Percentiles rank a stretch among this genome's conserved stretches.
Evolutionary conservation across 140 eudicot genomes (phyloP).

Genomic region (Senecio squalidus): DNA sequence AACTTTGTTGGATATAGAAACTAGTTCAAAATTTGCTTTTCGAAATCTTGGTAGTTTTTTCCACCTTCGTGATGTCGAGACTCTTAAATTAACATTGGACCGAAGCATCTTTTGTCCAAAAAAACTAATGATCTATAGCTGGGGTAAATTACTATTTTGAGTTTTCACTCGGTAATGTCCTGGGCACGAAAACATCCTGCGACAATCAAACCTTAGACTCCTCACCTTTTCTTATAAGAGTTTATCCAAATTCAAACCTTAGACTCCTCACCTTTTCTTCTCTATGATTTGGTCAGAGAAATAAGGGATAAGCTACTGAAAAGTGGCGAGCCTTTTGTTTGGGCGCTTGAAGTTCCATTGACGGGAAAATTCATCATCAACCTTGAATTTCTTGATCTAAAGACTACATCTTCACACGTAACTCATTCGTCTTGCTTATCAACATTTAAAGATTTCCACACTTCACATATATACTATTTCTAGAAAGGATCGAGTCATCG

Average conservation of each 20-base stretch:
- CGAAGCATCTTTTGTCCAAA: too few species aligned
- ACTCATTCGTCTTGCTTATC: neutral
- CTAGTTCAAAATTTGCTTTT: neutral
- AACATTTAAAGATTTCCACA: neutral
- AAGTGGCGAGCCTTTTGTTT: conserved; percentile 63
- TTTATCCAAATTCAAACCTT: too few species aligned
- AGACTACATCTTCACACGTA: conserved; percentile 55
- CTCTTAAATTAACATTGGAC: too few species aligned
- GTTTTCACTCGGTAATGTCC: too few species aligned
- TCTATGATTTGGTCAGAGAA: too few species aligned
- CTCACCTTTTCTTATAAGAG: too few species aligned
- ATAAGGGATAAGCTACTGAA: conserved; percentile 63
- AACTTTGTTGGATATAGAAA: neutral
- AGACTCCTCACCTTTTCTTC: too few species aligned
- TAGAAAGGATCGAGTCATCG: neutral
- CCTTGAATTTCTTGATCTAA: conserved; percentile 80
- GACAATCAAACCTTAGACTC: too few species aligned
- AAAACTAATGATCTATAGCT: too few species aligned
- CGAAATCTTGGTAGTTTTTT: neutral
- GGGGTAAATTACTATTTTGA: too few species aligned
- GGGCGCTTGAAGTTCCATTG: conserved; percentile 69
- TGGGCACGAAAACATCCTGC: too few species aligned
- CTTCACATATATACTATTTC: neutral
- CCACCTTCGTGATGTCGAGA: neutral
- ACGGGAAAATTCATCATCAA: conserved; percentile 80